Conservation (phyloP, 441 rosid species). For the Raphanus hybrid region DNA sequence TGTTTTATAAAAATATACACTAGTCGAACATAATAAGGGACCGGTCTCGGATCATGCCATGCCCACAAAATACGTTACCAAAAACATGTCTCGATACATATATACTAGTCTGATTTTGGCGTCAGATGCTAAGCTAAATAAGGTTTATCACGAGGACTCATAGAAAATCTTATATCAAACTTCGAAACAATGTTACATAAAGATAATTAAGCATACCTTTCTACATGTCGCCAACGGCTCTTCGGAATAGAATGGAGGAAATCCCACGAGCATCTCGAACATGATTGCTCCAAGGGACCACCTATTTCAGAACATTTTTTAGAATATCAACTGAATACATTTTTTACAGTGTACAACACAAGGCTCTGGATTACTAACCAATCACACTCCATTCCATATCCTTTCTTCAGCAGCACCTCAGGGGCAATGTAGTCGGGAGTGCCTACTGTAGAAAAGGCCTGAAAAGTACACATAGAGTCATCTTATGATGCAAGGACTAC, state of each 20-base stretch:
- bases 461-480: slow-evolving; percentile 38
- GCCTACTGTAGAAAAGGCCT: slow-evolving; percentile 79
- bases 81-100: slow-evolving; percentile 20
- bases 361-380: slow-evolving; percentile 51
- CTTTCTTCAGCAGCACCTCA: slow-evolving; percentile 73
- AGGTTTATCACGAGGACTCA: slow-evolving; percentile 19
- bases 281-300: slow-evolving; percentile 79
- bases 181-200: not conserved
- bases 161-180: not conserved
- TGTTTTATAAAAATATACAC: slow-evolving; percentile 44
- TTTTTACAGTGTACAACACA: not conserved
- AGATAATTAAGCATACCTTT: slow-evolving; percentile 51
- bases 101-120: not conserved
- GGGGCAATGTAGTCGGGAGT: slow-evolving; percentile 80
- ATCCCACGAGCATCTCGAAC: slow-evolving; percentile 78
- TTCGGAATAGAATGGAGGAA: slow-evolving; percentile 68
- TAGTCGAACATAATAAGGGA: slow-evolving; percentile 27
- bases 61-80: slow-evolving; percentile 4
- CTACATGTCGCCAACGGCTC: slow-evolving; percentile 68
- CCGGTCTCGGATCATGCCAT: slow-evolving; percentile 26
- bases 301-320: slow-evolving; percentile 45
- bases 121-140: slow-evolving; percentile 1
- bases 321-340: slow-evolving; percentile 20
- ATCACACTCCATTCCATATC: slow-evolving; percentile 77
- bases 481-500: not conserved